Percentiles rank a stretch among this genome's conserved stretches.
Evolutionary conservation across 225 moss, liverwort and hornwort genomes (phyloP).

Genomic region (Sphagnum tenellum): DNA sequence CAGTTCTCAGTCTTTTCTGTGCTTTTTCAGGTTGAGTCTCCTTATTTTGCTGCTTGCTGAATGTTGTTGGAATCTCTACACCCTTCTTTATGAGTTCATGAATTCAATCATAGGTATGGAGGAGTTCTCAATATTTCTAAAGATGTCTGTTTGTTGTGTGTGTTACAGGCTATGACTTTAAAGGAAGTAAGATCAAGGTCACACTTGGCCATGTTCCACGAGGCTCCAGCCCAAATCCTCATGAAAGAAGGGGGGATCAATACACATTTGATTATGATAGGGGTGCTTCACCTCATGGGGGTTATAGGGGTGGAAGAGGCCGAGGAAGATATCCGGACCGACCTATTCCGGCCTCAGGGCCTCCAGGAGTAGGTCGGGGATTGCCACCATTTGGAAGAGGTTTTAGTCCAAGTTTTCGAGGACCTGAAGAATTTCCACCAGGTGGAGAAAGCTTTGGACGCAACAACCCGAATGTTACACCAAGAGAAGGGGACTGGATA

Average conservation of each 20-base stretch:
- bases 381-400: slow-evolving; percentile 75
- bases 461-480: slow-evolving; percentile 96
- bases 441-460: slow-evolving; percentile 97
- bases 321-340: slow-evolving; percentile 87
- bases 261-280: slow-evolving; percentile 70
- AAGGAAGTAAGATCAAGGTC: slow-evolving; percentile 97
- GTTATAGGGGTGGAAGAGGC: slow-evolving; percentile 88
- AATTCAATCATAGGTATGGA: too few relatives aligned
- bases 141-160: too few relatives aligned
- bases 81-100: too few relatives aligned
- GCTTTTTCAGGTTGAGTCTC: too few relatives aligned
- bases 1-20: too few relatives aligned
- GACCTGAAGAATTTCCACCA: slow-evolving; percentile 67
- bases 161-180: slow-evolving; percentile 82
- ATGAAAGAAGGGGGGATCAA: slow-evolving; percentile 62
- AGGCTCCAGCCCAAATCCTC: slow-evolving; percentile 57
- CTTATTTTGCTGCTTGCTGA: too few relatives aligned
- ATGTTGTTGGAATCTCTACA: too few relatives aligned
- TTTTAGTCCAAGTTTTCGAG: slow-evolving; percentile 50
- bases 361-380: slow-evolving; percentile 72
- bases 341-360: slow-evolving; percentile 50
- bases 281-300: slow-evolving; percentile 39
- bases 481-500: slow-evolving; percentile 99
- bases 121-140: too few relatives aligned
- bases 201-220: slow-evolving; percentile 67